A percentile compares a stretch with the other conserved stretches of the same genome.
Evolutionary conservation across 768 basidiomycete species (phyloP).

Genomic region (Agrocybe praecox): DNA sequence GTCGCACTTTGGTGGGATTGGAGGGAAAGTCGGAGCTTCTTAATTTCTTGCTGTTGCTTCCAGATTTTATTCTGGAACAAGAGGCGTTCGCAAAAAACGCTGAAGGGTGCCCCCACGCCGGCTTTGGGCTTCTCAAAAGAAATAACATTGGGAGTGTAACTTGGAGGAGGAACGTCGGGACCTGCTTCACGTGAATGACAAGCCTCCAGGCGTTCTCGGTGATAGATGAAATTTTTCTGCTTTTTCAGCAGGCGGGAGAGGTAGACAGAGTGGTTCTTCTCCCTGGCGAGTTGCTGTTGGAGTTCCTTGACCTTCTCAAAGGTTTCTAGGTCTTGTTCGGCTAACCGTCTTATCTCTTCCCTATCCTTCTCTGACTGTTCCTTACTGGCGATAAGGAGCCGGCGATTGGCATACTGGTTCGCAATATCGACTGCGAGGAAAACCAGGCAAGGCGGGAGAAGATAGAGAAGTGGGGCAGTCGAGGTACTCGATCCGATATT

Average conservation of each 20-base stretch:
- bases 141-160: not conserved
- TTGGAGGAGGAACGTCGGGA: slow-evolving; percentile 9
- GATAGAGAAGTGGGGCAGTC: slow-evolving; percentile 27
- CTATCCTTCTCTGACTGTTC: slow-evolving; percentile 4
- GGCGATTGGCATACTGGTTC: slow-evolving; percentile 21
- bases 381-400: slow-evolving; percentile 12
- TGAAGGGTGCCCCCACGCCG: slow-evolving; percentile 29
- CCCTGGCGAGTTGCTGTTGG: slow-evolving; percentile 24
- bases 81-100: slow-evolving; percentile 41
- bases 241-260: slow-evolving; percentile 22
- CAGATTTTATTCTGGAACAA: slow-evolving; percentile 39
- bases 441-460: slow-evolving; percentile 34
- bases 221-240: slow-evolving; percentile 25
- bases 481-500: slow-evolving; percentile 17
- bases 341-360: slow-evolving; percentile 18
- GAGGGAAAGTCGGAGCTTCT: slow-evolving; percentile 28
- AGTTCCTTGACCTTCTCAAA: slow-evolving; percentile 30
- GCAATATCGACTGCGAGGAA: slow-evolving; percentile 35
- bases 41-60: slow-evolving; percentile 43
- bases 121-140: not conserved
- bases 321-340: slow-evolving; percentile 25
- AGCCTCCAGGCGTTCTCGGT: slow-evolving; percentile 22
- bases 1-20: slow-evolving; percentile 23
- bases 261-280: slow-evolving; percentile 17
- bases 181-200: slow-evolving; percentile 5